These are phyloP conservation scores for Dendrobium officinale DNA, from an alignment of 106 monocot genomes.

Conservation along the genomic window DNA sequence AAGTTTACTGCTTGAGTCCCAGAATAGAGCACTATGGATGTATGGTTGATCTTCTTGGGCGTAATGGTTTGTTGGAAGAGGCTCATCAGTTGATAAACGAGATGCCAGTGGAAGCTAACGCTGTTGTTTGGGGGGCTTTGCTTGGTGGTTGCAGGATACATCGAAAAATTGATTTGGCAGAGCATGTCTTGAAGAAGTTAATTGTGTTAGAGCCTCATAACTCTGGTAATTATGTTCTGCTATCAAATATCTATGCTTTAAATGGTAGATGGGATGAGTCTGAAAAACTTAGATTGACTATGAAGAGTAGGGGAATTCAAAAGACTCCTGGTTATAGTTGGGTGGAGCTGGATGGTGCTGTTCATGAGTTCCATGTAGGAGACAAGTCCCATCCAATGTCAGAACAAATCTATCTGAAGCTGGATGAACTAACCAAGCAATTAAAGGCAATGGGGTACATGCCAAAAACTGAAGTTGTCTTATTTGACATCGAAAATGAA, in stretches of 20 bases:
- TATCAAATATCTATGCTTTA: conserved; percentile 65
- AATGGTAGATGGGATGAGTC: conserved; percentile 59
- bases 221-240: conserved; percentile 67
- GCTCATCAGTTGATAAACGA: conserved; percentile 46
- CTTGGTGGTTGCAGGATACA: conserved; percentile 58
- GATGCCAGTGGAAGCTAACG: conserved; percentile 71
- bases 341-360: conserved; percentile 48
- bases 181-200: conserved; percentile 43
- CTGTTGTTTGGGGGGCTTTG: conserved; percentile 76
- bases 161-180: conserved; percentile 34
- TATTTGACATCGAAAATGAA: conserved; percentile 60
- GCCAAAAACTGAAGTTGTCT: conserved; percentile 34
- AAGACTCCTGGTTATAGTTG: conserved; percentile 69
- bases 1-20: conserved; percentile 34
- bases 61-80: conserved; percentile 63
- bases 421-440: conserved; percentile 40
- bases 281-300: conserved; percentile 41
- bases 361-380: conserved; percentile 71
- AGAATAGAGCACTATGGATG: conserved; percentile 82
- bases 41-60: conserved; percentile 67
- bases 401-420: conserved; percentile 36
- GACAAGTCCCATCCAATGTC: conserved; percentile 40
- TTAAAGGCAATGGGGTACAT: conserved; percentile 37
- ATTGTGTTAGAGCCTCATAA: conserved; percentile 58
- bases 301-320: conserved; percentile 48